These are phyloP conservation scores for Daucus carota DNA, from an alignment of 129 eudicot genomes.

Conservation along the genomic window DNA sequence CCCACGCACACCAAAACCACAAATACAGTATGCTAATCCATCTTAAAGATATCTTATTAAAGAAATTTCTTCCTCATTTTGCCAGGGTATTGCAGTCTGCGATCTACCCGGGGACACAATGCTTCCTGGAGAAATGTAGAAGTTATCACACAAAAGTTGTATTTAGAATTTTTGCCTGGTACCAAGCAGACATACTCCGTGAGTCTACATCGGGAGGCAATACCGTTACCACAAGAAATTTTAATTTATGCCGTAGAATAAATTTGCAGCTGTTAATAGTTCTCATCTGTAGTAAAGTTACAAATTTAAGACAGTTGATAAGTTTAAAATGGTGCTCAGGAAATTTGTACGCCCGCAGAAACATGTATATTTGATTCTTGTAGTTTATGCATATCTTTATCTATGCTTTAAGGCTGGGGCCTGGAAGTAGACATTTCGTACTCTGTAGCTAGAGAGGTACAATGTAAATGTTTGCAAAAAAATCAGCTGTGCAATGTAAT, in stretches of 20 bases:
- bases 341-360: neutral
- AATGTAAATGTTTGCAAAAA: no score
- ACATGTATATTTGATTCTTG: neutral
- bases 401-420: no score
- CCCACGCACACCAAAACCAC: neutral
- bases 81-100: slow-evolving; percentile 84
- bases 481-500: no score
- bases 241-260: neutral
- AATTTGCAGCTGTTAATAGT: neutral
- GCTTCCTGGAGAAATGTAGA: slow-evolving; percentile 97
- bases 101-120: slow-evolving; percentile 92
- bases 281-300: neutral
- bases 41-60: neutral
- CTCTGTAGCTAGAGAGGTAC: no score
- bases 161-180: neutral
- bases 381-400: no score
- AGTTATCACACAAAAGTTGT: neutral
- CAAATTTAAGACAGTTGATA: neutral
- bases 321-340: neutral
- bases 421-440: no score
- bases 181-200: neutral
- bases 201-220: neutral
- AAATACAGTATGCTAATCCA: neutral
- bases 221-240: neutral
- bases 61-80: neutral